Percentiles rank a stretch among this genome's conserved stretches.
Conservation (phyloP, 2,329 filamentous ascomycete genomes). For the Paecilomyces sp. region DNA sequence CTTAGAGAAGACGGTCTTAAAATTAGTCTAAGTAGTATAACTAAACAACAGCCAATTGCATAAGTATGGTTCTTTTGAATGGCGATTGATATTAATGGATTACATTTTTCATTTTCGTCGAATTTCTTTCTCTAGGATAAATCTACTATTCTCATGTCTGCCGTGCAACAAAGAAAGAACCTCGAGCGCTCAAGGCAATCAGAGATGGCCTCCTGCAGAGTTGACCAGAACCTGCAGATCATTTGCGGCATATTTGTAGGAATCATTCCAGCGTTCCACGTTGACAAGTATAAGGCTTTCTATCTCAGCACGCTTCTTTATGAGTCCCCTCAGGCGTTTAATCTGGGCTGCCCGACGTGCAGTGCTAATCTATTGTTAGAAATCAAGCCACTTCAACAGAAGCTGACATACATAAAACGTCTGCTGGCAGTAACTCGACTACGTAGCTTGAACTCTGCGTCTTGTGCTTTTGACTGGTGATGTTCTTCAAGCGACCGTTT, state of each 20-base stretch:
- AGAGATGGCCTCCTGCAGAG: neutral
- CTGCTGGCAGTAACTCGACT: constrained; percentile 3
- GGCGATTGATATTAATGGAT: no score
- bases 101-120: no score
- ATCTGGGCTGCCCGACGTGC: constrained; percentile 6
- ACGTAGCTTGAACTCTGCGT: constrained; percentile 5
- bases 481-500: constrained; percentile 10
- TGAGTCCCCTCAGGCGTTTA: constrained; percentile 8
- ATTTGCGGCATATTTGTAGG: constrained; percentile 1
- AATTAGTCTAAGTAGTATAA: neutral
- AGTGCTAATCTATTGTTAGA: constrained; percentile 2
- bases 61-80: no score
- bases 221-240: neutral
- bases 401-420: constrained; percentile 5
- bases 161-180: neutral
- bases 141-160: neutral
- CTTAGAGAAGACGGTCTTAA: neutral
- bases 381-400: neutral
- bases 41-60: no score
- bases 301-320: constrained; percentile 10
- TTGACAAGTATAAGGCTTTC: constrained; percentile 8
- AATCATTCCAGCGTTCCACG: constrained; percentile 5
- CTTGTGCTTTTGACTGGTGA: constrained; percentile 7
- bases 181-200: neutral
- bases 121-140: no score